A percentile compares a stretch with the other conserved stretches of the same genome.
Conservation (phyloP, 1,284 basidiomycete species). For the Rhodotorula sp. region DNA sequence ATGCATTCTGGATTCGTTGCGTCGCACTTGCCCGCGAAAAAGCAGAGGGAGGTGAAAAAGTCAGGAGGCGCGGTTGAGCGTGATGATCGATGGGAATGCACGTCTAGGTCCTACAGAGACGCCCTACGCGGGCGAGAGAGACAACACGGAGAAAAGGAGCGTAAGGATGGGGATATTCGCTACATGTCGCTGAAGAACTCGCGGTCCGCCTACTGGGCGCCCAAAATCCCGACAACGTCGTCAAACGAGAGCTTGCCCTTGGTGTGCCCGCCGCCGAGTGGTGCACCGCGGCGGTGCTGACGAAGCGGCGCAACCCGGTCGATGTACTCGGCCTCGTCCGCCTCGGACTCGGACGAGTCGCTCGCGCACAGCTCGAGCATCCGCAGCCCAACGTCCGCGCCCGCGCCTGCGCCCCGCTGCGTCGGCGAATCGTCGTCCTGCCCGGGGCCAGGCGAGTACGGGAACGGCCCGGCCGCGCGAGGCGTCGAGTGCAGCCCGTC, state of each 20-base stretch:
- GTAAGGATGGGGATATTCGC: no score
- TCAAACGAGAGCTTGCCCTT: slow-evolving; percentile 35
- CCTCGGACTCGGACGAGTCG: background rate
- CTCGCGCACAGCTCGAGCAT: slow-evolving; percentile 27
- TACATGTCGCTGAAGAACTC: no score
- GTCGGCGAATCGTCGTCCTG: slow-evolving; percentile 23
- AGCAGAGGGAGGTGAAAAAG: no score
- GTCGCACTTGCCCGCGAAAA: no score
- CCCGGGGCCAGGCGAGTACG: background rate
- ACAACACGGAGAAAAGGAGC: no score
- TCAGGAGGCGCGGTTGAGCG: no score
- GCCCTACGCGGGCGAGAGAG: no score
- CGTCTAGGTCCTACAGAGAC: no score
- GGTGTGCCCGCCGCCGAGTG: slow-evolving; percentile 4
- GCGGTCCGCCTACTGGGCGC: background rate
- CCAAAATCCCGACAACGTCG: slow-evolving; percentile 32
- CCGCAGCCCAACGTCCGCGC: slow-evolving; percentile 16
- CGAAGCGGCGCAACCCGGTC: background rate
- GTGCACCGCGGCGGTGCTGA: background rate
- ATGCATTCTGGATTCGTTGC: no score
- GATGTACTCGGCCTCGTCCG: background rate
- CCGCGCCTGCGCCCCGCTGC: background rate
- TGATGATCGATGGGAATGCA: no score
- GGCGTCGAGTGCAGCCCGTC: background rate
- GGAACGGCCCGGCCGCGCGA: slow-evolving; percentile 1